A percentile compares a stretch with the other conserved stretches of the same genome.
These are phyloP conservation scores for Sisymbrium altissimum DNA, from an alignment of 345 rosid genomes.

Conservation along the genomic window DNA sequence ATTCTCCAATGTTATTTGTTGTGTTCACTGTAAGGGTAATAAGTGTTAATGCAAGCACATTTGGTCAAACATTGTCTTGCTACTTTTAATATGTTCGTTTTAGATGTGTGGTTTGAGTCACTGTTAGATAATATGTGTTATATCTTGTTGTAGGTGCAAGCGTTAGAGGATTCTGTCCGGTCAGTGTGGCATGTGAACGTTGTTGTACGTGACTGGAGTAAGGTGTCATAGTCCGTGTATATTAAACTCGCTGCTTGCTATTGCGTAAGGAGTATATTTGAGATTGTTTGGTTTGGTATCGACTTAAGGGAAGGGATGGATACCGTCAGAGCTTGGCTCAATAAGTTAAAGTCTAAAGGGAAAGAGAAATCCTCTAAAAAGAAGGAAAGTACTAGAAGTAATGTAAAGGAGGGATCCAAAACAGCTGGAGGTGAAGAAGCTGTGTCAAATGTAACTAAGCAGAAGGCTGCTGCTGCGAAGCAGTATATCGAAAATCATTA, in stretches of 20 bases:
- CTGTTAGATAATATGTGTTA: conserved; percentile 1
- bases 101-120: not conserved
- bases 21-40: not conserved
- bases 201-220: conserved; percentile 10
- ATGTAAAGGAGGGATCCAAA: conserved; percentile 59
- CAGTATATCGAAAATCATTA: conserved; percentile 96
- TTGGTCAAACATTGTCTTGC: not conserved
- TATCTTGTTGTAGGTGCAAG: conserved; percentile 16
- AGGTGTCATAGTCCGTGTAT: not conserved
- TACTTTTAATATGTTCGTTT: not conserved
- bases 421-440: conserved; percentile 67
- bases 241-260: not conserved
- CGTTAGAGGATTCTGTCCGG: not conserved
- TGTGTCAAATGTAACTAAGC: conserved; percentile 86
- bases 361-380: conserved; percentile 60
- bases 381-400: conserved; percentile 55
- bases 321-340: conserved; percentile 68
- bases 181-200: not conserved
- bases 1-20: not conserved
- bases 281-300: not conserved
- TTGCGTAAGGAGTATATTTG: not conserved
- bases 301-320: conserved; percentile 51
- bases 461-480: conserved; percentile 93
- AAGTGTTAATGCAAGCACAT: not conserved
- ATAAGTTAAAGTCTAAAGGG: conserved; percentile 65